These are phyloP conservation scores for Penicillium sp. DNA, from an alignment of 2,329 filamentous ascomycete species.

Conservation along the genomic window DNA sequence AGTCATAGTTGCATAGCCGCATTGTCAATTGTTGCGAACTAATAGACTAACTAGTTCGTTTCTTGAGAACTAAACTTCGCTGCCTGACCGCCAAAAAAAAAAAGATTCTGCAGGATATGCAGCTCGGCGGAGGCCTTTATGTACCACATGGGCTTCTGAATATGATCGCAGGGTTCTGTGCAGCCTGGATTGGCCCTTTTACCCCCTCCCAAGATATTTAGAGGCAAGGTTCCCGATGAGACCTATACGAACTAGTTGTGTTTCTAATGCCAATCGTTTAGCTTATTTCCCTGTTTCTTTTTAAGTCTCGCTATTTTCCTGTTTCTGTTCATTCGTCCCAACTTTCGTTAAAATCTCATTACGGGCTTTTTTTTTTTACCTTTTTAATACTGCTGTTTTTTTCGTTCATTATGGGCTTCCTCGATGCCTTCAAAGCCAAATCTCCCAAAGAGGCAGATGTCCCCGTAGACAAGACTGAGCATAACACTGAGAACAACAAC, in stretches of 20 bases:
- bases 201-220: slow-evolving; percentile 8
- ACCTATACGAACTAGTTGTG: slow-evolving; percentile 23
- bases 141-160: slow-evolving; percentile 9
- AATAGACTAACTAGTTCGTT: neutral
- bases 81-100: neutral
- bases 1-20: neutral
- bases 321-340: neutral
- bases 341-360: slow-evolving; percentile 2
- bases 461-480: neutral
- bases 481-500: neutral
- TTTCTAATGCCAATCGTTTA: slow-evolving; percentile 20
- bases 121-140: neutral
- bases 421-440: slow-evolving; percentile 6
- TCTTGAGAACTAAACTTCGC: neutral
- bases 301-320: neutral
- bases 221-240: slow-evolving; percentile 26
- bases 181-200: slow-evolving; percentile 9
- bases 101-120: neutral
- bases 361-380: neutral
- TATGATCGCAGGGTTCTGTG: neutral
- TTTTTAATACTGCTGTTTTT: neutral
- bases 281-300: slow-evolving; percentile 1
- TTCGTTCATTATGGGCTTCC: slow-evolving; percentile 7
- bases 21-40: neutral
- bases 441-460: slow-evolving; percentile 12